Conservation (phyloP, 225 moss, liverwort and hornwort genomes). For the Neckera pumila region DNA sequence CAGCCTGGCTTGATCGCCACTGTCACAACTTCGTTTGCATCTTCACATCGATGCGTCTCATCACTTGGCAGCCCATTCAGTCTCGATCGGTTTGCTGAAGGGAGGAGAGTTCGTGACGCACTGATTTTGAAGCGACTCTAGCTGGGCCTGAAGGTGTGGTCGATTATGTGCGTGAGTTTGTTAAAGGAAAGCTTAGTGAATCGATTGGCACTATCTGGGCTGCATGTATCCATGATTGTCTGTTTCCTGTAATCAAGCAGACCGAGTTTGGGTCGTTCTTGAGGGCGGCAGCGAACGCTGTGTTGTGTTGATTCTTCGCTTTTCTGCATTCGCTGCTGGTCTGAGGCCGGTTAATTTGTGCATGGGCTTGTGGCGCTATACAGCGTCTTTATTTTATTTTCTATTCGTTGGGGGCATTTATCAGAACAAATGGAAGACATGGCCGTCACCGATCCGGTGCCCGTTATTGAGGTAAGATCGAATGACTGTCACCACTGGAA, state of each 20-base stretch:
- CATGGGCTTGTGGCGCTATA: neutral
- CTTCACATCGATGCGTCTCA: neutral
- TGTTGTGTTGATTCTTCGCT: neutral
- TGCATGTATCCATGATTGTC: neutral
- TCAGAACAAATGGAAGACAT: neutral
- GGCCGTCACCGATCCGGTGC: neutral
- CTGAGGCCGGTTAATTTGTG: too few species aligned
- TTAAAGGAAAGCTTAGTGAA: neutral
- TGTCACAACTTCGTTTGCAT: neutral
- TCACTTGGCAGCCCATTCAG: neutral
- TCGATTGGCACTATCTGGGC: neutral
- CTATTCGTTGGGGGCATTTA: neutral
- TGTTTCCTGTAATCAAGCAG: neutral
- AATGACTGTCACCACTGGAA: neutral
- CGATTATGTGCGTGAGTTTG: neutral
- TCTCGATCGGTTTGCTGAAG: neutral
- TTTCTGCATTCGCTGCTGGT: neutral
- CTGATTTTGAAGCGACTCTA: neutral
- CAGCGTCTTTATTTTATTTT: rapidly evolving
- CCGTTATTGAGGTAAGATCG: neutral
- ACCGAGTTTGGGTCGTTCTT: neutral
- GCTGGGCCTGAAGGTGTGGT: neutral
- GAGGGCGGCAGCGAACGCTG: neutral
- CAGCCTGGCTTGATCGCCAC: neutral
- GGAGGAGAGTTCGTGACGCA: neutral